phyloP scores from a whole-genome alignment of 2,329 filamentous ascomycete genomes.

The Hypomyces rosellus region DNA sequence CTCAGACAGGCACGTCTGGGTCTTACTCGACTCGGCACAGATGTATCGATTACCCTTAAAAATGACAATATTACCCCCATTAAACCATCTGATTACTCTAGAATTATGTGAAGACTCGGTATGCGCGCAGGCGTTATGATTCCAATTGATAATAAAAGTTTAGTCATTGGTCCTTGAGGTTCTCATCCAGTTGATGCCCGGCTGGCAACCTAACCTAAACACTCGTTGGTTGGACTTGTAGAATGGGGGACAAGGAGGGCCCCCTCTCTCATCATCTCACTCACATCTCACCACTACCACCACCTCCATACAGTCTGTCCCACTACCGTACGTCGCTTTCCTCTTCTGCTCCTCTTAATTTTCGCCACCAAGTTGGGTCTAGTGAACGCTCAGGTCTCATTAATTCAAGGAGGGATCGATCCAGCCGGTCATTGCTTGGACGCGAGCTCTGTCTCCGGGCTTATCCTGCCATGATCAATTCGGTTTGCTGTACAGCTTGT shows the following conservation, averaged over 20 bases:
- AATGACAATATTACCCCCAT: conserved; percentile 12
- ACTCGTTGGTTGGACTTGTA: no score
- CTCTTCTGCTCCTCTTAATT: conserved; percentile 3
- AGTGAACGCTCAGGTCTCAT: conserved; percentile 17
- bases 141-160: no score
- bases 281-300: neutral
- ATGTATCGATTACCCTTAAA: conserved; percentile 15
- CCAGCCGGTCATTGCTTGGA: neutral
- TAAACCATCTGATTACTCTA: conserved; percentile 13
- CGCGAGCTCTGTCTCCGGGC: conserved; percentile 6
- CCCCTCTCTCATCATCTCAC: neutral
- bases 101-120: no score
- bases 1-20: conserved; percentile 4
- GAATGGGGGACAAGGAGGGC: no score
- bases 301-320: neutral
- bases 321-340: neutral
- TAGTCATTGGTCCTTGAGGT: no score
- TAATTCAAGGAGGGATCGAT: conserved; percentile 14
- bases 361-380: conserved; percentile 11
- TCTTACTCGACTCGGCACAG: neutral
- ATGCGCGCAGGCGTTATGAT: no score
- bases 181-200: no score
- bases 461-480: conserved; percentile 19
- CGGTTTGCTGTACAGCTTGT: conserved; percentile 30
- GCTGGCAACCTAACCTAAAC: no score